Percentiles rank a stretch among this genome's conserved stretches.
phyloP scores from a whole-genome alignment of 345 rosid genomes.

The Cardamine chenopodiifolia region DNA sequence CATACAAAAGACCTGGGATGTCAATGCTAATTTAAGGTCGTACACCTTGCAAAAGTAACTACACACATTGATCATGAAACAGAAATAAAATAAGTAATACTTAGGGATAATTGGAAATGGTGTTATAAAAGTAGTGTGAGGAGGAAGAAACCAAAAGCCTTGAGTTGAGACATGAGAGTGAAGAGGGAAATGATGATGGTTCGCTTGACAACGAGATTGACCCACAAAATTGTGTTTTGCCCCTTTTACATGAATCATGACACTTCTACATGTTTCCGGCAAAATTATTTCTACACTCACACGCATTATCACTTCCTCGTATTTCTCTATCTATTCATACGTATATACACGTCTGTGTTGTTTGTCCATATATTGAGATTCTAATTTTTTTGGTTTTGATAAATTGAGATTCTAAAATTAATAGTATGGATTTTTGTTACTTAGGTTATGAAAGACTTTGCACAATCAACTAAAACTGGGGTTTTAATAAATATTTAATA shows the following conservation, averaged over 20 bases:
- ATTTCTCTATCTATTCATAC: neutral
- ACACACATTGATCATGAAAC: conserved; percentile 20
- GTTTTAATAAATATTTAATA: no score
- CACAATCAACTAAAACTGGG: no score
- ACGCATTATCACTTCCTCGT: conserved; percentile 35
- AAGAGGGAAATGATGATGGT: conserved; percentile 29
- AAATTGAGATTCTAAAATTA: no score
- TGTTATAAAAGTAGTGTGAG: conserved; percentile 28
- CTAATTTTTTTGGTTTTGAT: no score
- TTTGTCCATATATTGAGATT: neutral
- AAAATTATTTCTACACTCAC: conserved; percentile 31
- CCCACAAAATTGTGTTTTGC: conserved; percentile 17
- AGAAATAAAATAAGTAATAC: conserved; percentile 21
- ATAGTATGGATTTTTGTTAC: neutral
- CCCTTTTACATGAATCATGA: conserved; percentile 23
- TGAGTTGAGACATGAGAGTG: conserved; percentile 11
- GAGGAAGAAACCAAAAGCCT: conserved; percentile 32
- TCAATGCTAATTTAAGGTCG: neutral
- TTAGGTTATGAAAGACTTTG: no score
- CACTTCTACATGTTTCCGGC: conserved; percentile 36
- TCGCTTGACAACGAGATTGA: conserved; percentile 34
- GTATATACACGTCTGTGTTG: neutral
- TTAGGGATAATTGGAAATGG: neutral
- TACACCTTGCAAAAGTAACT: conserved; percentile 1
- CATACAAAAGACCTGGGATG: neutral